Percentiles rank a stretch among this genome's conserved stretches.
These are phyloP conservation scores for Knoxdaviesia capensis DNA, from an alignment of 2,329 filamentous ascomycete species.

Conservation along the genomic window DNA sequence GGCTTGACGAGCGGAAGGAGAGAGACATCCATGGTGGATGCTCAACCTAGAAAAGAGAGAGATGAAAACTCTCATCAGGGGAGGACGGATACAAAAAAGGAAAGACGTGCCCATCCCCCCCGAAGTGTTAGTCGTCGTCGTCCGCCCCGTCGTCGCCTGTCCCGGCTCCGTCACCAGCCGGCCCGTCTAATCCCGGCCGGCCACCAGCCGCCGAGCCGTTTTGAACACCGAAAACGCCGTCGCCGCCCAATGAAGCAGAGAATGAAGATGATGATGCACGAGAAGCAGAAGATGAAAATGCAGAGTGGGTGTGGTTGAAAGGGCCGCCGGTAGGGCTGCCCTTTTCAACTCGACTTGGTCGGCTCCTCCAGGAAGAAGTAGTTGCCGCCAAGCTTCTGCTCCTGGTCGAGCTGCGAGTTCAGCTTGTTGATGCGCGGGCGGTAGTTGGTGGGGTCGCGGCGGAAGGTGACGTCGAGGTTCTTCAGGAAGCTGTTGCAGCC, in stretches of 20 bases:
- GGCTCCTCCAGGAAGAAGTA: conserved; percentile 93
- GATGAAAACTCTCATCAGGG: no score
- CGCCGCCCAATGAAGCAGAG: conserved; percentile 16
- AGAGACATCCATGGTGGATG: no score
- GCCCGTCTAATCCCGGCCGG: conserved; percentile 4
- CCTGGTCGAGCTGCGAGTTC: conserved; percentile 88
- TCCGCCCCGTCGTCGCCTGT: conserved; percentile 31
- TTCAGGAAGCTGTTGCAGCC: conserved; percentile 95
- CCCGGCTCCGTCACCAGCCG: conserved; percentile 13
- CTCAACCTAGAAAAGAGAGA: no score
- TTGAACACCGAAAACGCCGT: conserved; percentile 32
- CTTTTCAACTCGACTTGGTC: conserved; percentile 32
- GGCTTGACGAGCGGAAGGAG: no score
- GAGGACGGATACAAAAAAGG: not conserved
- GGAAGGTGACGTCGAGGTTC: conserved; percentile 95
- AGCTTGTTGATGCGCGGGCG: conserved; percentile 97
- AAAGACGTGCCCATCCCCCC: not conserved
- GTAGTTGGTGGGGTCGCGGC: conserved; percentile 89
- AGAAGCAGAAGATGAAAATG: no score
- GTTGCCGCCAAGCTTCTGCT: conserved; percentile 86
- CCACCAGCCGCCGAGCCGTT: conserved; percentile 8
- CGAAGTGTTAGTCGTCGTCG: conserved; percentile 26
- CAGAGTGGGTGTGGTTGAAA: no score
- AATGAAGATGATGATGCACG: conserved; percentile 7
- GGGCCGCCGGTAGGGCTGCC: conserved; percentile 7